Conservation (phyloP, 1,139 yeast species). For the Saccharomyces hybrid region DNA sequence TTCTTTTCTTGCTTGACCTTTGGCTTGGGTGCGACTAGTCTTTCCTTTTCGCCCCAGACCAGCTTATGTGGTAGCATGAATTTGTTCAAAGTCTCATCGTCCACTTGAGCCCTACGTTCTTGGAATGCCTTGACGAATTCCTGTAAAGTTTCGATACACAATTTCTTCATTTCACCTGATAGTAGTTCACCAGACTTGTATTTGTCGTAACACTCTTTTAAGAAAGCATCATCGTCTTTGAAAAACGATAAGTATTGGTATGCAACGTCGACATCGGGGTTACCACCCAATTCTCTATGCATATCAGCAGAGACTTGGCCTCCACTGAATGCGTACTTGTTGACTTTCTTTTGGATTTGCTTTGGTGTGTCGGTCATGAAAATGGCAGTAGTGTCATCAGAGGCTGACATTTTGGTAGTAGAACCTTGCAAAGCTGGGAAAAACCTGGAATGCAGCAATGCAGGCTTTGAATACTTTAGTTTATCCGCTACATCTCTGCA, state of each 20-base stretch:
- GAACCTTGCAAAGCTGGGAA: constrained; percentile 99
- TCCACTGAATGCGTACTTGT: constrained; percentile 94
- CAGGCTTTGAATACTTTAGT: constrained; percentile 82
- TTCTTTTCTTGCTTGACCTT: constrained; percentile 35
- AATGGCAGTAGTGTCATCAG: constrained; percentile 75
- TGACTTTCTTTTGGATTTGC: constrained; percentile 87
- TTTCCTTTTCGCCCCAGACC: constrained; percentile 62
- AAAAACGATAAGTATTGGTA: constrained; percentile 88
- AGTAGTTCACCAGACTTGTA: constrained; percentile 77
- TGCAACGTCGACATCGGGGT: constrained; percentile 93
- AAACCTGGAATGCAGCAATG: constrained; percentile 87
- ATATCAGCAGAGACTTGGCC: constrained; percentile 84
- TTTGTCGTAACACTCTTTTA: constrained; percentile 52
- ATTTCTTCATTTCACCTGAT: constrained; percentile 89
- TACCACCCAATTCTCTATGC: constrained; percentile 83
- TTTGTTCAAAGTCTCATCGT: constrained; percentile 55
- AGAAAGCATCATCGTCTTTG: constrained; percentile 76
- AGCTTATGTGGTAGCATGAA: constrained; percentile 85
- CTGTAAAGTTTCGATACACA: constrained; percentile 74
- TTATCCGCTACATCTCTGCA: constrained; percentile 96
- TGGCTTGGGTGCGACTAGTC: constrained; percentile 60
- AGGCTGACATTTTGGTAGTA: constrained; percentile 93
- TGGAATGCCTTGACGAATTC: constrained; percentile 77
- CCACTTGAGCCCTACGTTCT: constrained; percentile 59
- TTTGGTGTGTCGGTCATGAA: constrained; percentile 92